Base-by-base conservation (phyloP, 2,329 filamentous ascomycete species). In the Aspergillus transmontanensis region DNA sequence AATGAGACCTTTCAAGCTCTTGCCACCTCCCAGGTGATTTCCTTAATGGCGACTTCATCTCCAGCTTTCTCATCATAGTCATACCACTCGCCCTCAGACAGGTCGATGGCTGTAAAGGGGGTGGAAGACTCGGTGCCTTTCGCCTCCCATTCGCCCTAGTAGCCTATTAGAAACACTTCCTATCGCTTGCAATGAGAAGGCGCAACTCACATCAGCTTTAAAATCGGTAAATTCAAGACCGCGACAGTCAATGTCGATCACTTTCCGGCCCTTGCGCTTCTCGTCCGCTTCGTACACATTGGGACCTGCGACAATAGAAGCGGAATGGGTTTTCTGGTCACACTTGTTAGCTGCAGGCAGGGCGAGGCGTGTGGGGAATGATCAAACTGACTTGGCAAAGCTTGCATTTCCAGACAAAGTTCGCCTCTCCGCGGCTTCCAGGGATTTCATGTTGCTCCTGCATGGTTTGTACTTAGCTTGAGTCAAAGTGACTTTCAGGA, bases 391-490 rank as follows among this genome's bases (percentile, higher is more conserved):
- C 93, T 87, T 95, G 96, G 89, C 95, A 99, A 76, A 95, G 94
- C 80, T 96, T 97, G 86, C 95, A 99, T 78, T 89, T 94, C 94
- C 95, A 99, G n/a, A 99, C 95, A 79, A 99, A 99, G 79, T 98
- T 98, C 65, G 95, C 95, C 79, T 98, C 94, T 68, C 95, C 95
- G 73, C 93, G 87, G 78, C 94, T 97, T 41, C 94, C 94, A 67
- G 92, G 95, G 78, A 97, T 89, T 68, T 97, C 93, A 75, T 96
- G 94, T 73, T 84, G 86, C 76, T 98, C 94, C 93, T 97, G 66
- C 19, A 61, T 56, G 16, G 21, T 68, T 30, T 32, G 32, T 7
- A 61, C 1, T n/a, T 28, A 43, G 61, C 14, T 66, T 14, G 11
- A 6, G 30, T 21, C 51, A 19, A 32, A 34, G 6, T 34, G 9